These are phyloP conservation scores for Colletotrichum sp. DNA, from an alignment of 2,329 filamentous ascomycete species.

Conservation along the genomic window DNA sequence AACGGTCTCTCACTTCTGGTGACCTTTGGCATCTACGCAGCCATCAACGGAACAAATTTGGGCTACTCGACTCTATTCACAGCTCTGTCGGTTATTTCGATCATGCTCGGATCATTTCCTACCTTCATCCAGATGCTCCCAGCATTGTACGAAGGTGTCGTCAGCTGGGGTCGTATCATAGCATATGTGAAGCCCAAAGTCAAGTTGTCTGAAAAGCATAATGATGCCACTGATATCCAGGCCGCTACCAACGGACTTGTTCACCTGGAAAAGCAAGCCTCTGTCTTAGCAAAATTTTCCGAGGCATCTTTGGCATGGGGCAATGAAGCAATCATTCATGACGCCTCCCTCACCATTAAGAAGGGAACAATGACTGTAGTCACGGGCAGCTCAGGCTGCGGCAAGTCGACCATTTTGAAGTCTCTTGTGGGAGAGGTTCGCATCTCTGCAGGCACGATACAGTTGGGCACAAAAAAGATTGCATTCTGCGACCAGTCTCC, in stretches of 20 bases:
- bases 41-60: background rate
- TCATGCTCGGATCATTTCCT: background rate
- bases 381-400: background rate
- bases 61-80: background rate
- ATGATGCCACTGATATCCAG: background rate
- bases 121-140: background rate
- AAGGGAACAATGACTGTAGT: background rate
- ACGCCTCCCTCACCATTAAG: background rate
- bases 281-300: background rate
- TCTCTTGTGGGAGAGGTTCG: background rate
- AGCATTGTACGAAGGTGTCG: background rate
- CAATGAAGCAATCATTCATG: background rate
- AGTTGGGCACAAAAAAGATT: background rate
- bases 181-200: background rate
- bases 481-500: background rate
- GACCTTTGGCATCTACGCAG: background rate
- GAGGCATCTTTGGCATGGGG: background rate
- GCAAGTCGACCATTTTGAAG: background rate
- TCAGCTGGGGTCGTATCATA: background rate
- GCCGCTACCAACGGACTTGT: background rate
- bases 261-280: fast-evolving
- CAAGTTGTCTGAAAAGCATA: background rate
- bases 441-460: background rate
- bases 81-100: background rate
- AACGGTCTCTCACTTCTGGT: background rate